phyloP scores from a whole-genome alignment of 345 rosid genomes.

The Raphanus sativus region DNA sequence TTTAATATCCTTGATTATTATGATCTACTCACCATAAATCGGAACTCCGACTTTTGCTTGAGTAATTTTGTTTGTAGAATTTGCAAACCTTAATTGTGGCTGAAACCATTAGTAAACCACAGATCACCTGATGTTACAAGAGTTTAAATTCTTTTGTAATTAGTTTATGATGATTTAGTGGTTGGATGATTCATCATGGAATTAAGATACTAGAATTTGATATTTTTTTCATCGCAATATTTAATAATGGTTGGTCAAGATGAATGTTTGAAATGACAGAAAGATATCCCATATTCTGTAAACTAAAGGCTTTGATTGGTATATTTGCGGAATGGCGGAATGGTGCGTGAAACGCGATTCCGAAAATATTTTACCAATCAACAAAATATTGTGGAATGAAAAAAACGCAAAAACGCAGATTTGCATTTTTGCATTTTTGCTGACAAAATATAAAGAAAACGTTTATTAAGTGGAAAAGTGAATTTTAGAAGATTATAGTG shows the following conservation, averaged over 20 bases:
- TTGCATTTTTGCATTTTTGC: no score
- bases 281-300: no score
- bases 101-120: neutral
- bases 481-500: no score
- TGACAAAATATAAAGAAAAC: no score
- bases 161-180: neutral
- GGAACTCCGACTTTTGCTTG: neutral
- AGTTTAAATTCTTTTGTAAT: neutral
- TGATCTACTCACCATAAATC: neutral
- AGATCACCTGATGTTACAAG: neutral
- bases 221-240: neutral
- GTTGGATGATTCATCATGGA: neutral
- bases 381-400: no score
- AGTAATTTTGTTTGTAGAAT: neutral
- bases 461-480: no score
- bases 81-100: neutral
- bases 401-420: no score
- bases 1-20: neutral
- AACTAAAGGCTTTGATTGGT: no score
- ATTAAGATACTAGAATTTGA: neutral
- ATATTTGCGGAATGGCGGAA: no score
- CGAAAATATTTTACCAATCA: no score
- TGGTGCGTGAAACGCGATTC: no score
- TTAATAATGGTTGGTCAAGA: neutral
- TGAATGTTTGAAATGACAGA: neutral